Evolutionary conservation across 768 basidiomycete genomes (phyloP), one percentile per base, ranked within the genome.

Genomic region (Suillus weaverae): DNA sequence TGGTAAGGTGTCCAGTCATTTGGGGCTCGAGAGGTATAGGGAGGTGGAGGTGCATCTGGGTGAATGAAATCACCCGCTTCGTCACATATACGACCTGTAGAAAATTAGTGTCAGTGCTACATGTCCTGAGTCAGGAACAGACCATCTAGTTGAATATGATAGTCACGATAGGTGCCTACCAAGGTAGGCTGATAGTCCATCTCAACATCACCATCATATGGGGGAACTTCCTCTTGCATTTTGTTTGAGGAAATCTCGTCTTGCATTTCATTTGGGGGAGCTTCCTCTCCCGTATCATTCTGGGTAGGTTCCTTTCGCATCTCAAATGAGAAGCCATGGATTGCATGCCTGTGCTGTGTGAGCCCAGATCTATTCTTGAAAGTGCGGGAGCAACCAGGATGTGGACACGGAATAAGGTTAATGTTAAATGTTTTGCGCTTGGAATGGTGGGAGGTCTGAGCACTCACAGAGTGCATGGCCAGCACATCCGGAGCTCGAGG

Each of bases 1-100:
- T 44, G 35, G 26, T 66, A 72, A 3, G 71, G 71, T 6, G 61
- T 38, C 73, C 71, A 73, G 35, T 70, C 70, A 33, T 65, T 14
- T 10, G 48, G 35, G 7, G 43, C 38, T 33, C 41, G 5, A 0
- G 5, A 35, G 2, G 18, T 33, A 5, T 36, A 63, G 5, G 64
- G 62, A 13, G 62, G 51, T 8, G 68, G 67, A 11, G 51, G 61
- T 4, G 60, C 33, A 14, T 41, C 50, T 1, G 38, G 41, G 43
- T 32, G 26, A 43, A 64, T 30, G 4, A 44, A 39, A 35, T 64
- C 30, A 5, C 64, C 48, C 1, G 18, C 32, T 51, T 38, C 36
- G 32, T 64, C 60, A 35, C 62, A 63, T 33, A 57, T 55, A 33
- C 54, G 62, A n/a, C 38, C 62, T 63, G 38, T n/a, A 8, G 10